Evolutionary conservation across 352 stramenopile species (phyloP), one percentile per base, ranked within the genome.

Genomic region (Hyaloperonospora brassicae): DNA sequence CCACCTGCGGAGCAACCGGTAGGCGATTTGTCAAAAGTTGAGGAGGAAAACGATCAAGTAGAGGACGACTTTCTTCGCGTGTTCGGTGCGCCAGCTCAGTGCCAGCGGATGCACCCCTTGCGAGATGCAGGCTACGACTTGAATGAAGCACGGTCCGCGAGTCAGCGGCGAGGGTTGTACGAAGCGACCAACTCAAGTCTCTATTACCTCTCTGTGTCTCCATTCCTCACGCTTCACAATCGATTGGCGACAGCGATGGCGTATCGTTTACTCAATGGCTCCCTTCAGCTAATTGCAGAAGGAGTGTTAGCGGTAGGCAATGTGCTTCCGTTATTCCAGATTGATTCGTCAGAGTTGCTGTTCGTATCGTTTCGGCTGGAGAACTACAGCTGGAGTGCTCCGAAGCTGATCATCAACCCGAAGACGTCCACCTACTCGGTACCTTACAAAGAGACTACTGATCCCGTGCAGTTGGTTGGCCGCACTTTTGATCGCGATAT

Each of bases 361-460:
- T 95, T 87, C 51, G 61, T 93, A 22, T 93, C 84, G 7, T 93
- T 92, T 36, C 79, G 84, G 27, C 49, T 95, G 38, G 84, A 93
- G 50, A 95, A 95, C 47, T 95, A 95, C 65, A 90, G 79, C 45
- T 95, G 84, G 84, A 93, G 82, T 57, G 58, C 69, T 14, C 82
- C 82, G 6, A 89, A 87, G 47, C 46, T 84, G 55, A 79, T 92
- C 35, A 75, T 95, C 39, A 87, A 90, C 40, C 75, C 82, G 2
- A 91, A 91, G 41, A 66, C 62, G 36, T 79, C 66, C 11, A 66
- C 68, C 2, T 89, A 89, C 44, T 72, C 68, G 0, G 61, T 92
- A 21, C 84, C 84, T 2, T 93, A 87, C 69, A 93, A 93, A 57
- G 83, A 95, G 30, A 44, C 57, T 5, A 80, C 86, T 46, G 79